phyloP scores from a whole-genome alignment of 257 asterid genomes.

The Nemophila menziesii region DNA sequence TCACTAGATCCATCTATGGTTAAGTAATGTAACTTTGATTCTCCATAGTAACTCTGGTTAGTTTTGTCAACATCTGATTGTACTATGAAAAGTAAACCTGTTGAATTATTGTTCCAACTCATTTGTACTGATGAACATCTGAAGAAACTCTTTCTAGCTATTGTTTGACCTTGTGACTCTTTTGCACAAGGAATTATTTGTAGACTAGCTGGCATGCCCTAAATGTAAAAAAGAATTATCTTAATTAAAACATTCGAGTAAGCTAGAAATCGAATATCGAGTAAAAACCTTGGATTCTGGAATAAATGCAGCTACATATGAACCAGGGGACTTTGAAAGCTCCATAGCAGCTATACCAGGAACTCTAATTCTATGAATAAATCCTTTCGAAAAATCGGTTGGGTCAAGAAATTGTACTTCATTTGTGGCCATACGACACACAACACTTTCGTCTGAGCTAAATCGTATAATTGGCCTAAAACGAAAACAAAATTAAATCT shows the following conservation, averaged over 20 bases:
- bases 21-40: slow-evolving; percentile 80
- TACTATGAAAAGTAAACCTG: slow-evolving; percentile 75
- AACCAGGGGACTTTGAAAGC: slow-evolving; percentile 67
- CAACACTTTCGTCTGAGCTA: slow-evolving; percentile 61
- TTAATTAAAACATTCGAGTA: background rate
- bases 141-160: slow-evolving; percentile 86
- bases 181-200: slow-evolving; percentile 66
- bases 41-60: slow-evolving; percentile 97
- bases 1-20: slow-evolving; percentile 88
- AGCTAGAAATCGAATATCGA: background rate
- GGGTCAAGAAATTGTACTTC: slow-evolving; percentile 79
- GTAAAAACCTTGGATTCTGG: slow-evolving; percentile 80
- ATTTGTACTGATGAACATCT: slow-evolving; percentile 86
- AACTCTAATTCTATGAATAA: slow-evolving; percentile 63
- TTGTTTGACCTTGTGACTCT: slow-evolving; percentile 68
- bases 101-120: slow-evolving; percentile 75
- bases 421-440: slow-evolving; percentile 80
- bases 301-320: slow-evolving; percentile 69
- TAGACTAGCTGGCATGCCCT: slow-evolving; percentile 99
- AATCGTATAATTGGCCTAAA: slow-evolving; percentile 70
- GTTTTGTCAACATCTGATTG: slow-evolving; percentile 99
- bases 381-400: slow-evolving; percentile 62
- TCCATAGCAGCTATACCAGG: slow-evolving; percentile 77
- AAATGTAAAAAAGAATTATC: slow-evolving; percentile 10
- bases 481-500: slow-evolving; percentile 8